A percentile compares a stretch with the other conserved stretches of the same genome.
Evolutionary conservation across 2,329 filamentous ascomycete species (phyloP).

Genomic region (Dactylella cylindrospora): DNA sequence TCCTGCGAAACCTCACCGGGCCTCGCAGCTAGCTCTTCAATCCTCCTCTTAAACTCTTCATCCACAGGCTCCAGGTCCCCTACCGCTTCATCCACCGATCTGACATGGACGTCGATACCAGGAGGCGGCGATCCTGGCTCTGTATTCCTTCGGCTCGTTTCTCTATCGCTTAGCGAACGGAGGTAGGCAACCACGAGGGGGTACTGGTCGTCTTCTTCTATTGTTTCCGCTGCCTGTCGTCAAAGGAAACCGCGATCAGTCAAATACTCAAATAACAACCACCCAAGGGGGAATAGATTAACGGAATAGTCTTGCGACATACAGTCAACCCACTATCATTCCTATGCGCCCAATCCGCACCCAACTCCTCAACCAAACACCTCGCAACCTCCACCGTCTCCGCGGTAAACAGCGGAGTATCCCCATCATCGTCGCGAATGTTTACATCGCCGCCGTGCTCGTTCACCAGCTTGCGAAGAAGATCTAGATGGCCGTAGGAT

Average conservation of each 20-base stretch:
- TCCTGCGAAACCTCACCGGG: constrained; percentile 80
- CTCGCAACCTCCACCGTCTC: constrained; percentile 78
- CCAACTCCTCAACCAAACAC: constrained; percentile 78
- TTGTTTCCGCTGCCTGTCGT: constrained; percentile 62
- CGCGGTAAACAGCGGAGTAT: constrained; percentile 91
- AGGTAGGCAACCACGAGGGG: constrained; percentile 75
- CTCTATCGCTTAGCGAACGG: constrained; percentile 50
- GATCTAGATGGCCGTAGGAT: constrained; percentile 83
- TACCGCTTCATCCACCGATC: constrained; percentile 67
- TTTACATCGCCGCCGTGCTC: constrained; percentile 79
- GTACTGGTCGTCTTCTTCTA: constrained; percentile 75
- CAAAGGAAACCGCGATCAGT: background rate
- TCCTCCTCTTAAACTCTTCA: constrained; percentile 77
- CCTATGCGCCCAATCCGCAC: constrained; percentile 64
- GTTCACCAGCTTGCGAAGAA: constrained; percentile 72
- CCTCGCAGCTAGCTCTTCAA: constrained; percentile 82
- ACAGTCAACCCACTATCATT: constrained; percentile 79
- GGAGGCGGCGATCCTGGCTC: constrained; percentile 62
- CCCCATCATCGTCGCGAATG: constrained; percentile 82
- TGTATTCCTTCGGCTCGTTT: constrained; percentile 50
- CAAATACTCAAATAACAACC: background rate
- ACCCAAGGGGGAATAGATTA: background rate
- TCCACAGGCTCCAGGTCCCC: constrained; percentile 68
- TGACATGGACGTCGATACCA: constrained; percentile 75
- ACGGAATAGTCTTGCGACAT: constrained; percentile 49